These are phyloP conservation scores for rapeseed (Brassica napus) DNA, from an alignment of 345 rosid genomes.

Conservation along the genomic window DNA sequence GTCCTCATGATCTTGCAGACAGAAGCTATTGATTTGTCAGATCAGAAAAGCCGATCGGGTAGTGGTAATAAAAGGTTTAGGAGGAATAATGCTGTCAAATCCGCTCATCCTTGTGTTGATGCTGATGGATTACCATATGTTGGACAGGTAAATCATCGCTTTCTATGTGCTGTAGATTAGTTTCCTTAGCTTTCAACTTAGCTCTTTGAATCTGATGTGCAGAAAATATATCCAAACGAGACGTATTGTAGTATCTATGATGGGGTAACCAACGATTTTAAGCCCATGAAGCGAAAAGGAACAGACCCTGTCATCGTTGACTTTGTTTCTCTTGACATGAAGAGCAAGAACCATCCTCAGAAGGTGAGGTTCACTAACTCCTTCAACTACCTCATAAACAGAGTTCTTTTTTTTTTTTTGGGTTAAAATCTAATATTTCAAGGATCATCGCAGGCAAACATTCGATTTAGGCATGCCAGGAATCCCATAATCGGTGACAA, in stretches of 20 bases:
- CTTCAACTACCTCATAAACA: neutral
- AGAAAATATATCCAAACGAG: slow-evolving; percentile 69
- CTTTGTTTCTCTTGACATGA: slow-evolving; percentile 76
- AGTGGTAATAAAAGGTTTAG: slow-evolving; percentile 51
- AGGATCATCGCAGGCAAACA: slow-evolving; percentile 60
- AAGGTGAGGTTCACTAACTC: slow-evolving; percentile 56
- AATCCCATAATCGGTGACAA: slow-evolving; percentile 94
- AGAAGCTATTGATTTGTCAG: slow-evolving; percentile 79
- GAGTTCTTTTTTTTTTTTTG: neutral
- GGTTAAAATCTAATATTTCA: neutral
- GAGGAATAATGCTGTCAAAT: slow-evolving; percentile 56
- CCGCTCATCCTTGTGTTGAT: slow-evolving; percentile 60
- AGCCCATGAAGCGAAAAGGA: slow-evolving; percentile 54
- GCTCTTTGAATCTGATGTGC: slow-evolving; percentile 30
- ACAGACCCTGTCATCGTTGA: slow-evolving; percentile 77
- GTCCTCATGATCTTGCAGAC: slow-evolving; percentile 53
- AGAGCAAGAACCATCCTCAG: slow-evolving; percentile 61
- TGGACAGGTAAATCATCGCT: slow-evolving; percentile 67
- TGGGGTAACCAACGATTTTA: slow-evolving; percentile 47
- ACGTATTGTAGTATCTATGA: slow-evolving; percentile 73
- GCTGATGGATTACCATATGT: slow-evolving; percentile 92
- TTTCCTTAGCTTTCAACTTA: neutral
- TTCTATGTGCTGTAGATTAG: slow-evolving; percentile 3
- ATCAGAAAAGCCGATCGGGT: slow-evolving; percentile 51
- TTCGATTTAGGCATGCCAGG: slow-evolving; percentile 88